Evolutionary conservation across 176 grass and related monocot species (phyloP), one percentile per base, ranked within the genome.

Genomic region (Triticum turgidum): DNA sequence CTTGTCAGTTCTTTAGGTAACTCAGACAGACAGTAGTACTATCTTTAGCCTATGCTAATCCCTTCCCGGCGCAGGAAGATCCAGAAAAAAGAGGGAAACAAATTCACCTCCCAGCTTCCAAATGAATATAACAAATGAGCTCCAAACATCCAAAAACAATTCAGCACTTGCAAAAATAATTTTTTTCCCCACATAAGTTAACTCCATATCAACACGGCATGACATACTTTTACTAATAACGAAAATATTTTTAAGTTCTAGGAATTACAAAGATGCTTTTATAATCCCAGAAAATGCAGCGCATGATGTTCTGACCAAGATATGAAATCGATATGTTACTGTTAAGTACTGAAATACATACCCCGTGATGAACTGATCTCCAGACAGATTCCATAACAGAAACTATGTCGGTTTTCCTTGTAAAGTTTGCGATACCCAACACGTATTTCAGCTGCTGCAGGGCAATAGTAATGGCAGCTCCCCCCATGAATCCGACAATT

Each of bases 401-500:
- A 80, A 99, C 80, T 22, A 96, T 96, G 64, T 96, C 97, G 21
- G 92, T 94, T 63, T 96, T 89, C 83, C 86, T 99, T 10, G 97
- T 99, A 69, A 99, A 99, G 15, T 89, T 90, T 59, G 4, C 81
- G 41, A 96, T 96, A 30, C 97, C 97, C 61, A 99, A 85, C 54
- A 99, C 89, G 51, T 85, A 86, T 80, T 99, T 99, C 9, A 99
- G 85, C 84, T 99, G 97, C 69, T 96, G 97, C 56, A 99, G 94
- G 10, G 97, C 94, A 85, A 99, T 99, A 27, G 94, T 99, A 58
- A 99, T 88, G 54, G 97, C 97, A 80, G 97, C 92, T 79, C 97
- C 97, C 34, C 87, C 92, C 97, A 96, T 99, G 83, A 99, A 99
- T 35, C 97, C 97, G 0, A 99, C 90, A 78, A 99, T 96, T 37